Evolutionary conservation across 2,329 filamentous ascomycete genomes (phyloP).

Genomic region (Colletotrichum neosansevieriae): DNA sequence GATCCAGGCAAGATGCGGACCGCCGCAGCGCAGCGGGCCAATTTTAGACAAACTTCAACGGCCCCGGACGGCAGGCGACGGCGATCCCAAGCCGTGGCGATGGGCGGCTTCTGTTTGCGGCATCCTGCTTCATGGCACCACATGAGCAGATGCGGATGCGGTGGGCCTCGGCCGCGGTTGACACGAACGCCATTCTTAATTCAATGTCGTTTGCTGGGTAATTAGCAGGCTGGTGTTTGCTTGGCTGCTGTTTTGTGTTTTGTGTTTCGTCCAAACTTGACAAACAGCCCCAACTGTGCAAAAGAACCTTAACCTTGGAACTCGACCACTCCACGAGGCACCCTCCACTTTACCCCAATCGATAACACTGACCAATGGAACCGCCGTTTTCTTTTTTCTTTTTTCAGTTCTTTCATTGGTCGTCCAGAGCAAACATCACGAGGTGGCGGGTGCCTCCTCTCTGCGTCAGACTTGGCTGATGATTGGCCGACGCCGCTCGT

Average conservation of each 20-base stretch:
- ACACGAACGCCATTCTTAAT: background rate
- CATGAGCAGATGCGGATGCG: constrained; percentile 1
- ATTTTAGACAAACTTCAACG: constrained; percentile 24
- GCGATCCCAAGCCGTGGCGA: constrained; percentile 18
- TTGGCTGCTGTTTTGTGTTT: background rate
- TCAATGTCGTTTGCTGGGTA: too few species aligned
- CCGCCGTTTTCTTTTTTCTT: too few species aligned
- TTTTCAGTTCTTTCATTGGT: too few species aligned
- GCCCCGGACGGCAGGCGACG: constrained; percentile 9
- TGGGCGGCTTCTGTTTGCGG: constrained; percentile 4
- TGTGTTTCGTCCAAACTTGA: too few species aligned
- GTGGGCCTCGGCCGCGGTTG: background rate
- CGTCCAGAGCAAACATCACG: background rate
- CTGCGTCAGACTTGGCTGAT: background rate
- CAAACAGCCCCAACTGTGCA: too few species aligned
- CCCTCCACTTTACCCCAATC: constrained; percentile 25
- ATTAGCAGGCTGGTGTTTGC: background rate
- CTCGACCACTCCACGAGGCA: background rate
- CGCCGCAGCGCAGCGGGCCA: background rate
- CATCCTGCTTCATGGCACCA: background rate
- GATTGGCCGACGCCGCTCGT: constrained; percentile 5
- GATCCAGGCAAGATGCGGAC: background rate
- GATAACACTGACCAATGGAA: background rate
- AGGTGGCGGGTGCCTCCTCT: constrained; percentile 6
- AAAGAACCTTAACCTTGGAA: too few species aligned